A percentile compares a stretch with the other conserved stretches of the same genome.
phyloP scores from a whole-genome alignment of 2,329 filamentous ascomycete genomes.

The Fusarium goolgardi region DNA sequence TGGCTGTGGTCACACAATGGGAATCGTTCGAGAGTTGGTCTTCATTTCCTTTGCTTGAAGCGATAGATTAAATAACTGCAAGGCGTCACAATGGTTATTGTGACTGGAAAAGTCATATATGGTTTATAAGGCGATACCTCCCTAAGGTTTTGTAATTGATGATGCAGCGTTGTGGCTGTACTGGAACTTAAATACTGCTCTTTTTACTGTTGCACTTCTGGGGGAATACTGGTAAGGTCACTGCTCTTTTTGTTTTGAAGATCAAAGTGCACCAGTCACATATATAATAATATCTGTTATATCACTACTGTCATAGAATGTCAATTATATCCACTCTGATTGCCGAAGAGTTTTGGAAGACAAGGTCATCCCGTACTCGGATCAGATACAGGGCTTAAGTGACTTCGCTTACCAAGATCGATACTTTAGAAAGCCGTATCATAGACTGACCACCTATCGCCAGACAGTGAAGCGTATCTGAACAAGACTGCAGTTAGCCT shows the following conservation, averaged over 20 bases:
- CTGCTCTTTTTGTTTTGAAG: no score
- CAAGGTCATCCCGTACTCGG: not conserved
- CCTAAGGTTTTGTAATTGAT: no score
- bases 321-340: not conserved
- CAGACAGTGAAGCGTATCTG: not conserved
- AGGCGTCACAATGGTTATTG: constrained; percentile 17
- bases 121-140: not conserved
- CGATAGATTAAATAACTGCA: not conserved
- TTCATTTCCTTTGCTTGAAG: not conserved
- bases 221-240: no score
- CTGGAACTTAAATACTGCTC: no score
- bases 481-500: not conserved
- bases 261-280: no score
- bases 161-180: no score
- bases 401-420: not conserved
- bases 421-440: not conserved
- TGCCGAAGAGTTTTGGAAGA: not conserved
- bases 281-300: constrained; percentile 2
- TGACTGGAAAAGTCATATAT: not conserved
- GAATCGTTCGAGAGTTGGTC: not conserved
- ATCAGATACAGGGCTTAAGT: not conserved
- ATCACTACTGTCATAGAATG: constrained; percentile 5
- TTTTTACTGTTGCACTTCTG: no score
- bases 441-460: not conserved
- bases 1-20: not conserved